These are phyloP conservation scores for Mrakia frigida DNA, from an alignment of 768 basidiomycete species.

Conservation along the genomic window DNA sequence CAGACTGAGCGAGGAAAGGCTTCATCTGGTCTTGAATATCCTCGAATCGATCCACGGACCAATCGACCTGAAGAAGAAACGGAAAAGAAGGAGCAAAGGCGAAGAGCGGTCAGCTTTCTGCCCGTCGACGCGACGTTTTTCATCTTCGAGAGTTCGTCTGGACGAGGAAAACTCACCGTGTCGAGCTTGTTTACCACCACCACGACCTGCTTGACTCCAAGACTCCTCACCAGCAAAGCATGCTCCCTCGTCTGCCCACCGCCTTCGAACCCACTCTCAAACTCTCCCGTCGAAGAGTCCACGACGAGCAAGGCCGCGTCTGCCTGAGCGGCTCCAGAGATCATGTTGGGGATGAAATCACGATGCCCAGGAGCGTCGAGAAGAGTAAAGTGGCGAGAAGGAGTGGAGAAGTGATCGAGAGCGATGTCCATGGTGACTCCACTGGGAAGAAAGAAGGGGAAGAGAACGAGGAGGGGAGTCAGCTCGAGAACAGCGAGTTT, in stretches of 20 bases:
- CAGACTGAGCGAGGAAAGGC: constrained; percentile 80
- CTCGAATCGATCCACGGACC: constrained; percentile 75
- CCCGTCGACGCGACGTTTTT: too few species aligned
- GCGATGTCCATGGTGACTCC: constrained; percentile 99
- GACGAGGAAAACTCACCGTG: constrained; percentile 53
- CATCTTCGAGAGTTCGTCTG: too few species aligned
- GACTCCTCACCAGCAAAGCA: constrained; percentile 78
- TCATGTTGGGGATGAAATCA: constrained; percentile 99
- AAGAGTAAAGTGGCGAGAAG: constrained; percentile 76
- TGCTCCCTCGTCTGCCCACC: constrained; percentile 97
- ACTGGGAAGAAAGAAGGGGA: constrained; percentile 47
- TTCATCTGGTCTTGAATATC: constrained; percentile 69
- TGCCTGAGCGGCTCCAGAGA: constrained; percentile 94
- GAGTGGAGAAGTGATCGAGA: constrained; percentile 62
- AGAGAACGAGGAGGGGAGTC: background rate
- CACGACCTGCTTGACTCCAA: constrained; percentile 85
- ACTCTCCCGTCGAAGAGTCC: constrained; percentile 82
- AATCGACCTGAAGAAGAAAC: constrained; percentile 62
- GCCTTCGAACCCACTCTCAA: constrained; percentile 89
- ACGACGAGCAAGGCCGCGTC: constrained; percentile 92
- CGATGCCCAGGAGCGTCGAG: constrained; percentile 95
- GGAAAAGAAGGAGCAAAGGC: background rate
- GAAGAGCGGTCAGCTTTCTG: background rate
- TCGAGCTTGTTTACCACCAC: constrained; percentile 95
- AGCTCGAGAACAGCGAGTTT: background rate